These are phyloP conservation scores for Geotrichum europaeum DNA, from an alignment of 1,139 yeast genomes.

Conservation along the genomic window DNA sequence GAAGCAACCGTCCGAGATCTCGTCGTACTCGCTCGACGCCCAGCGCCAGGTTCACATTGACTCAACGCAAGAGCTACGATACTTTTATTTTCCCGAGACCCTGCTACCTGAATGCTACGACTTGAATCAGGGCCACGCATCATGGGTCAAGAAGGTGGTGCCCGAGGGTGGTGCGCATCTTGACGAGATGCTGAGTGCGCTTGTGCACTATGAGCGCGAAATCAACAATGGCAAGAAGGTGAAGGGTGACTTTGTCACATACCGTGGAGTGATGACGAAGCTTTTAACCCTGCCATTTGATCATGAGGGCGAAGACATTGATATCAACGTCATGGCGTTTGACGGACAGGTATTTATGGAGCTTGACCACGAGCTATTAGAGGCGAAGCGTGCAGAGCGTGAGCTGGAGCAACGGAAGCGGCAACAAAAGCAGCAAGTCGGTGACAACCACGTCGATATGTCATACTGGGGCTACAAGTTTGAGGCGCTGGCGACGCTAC, in stretches of 20 bases:
- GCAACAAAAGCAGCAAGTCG: conserved; percentile 20
- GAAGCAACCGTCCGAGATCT: conserved; percentile 71
- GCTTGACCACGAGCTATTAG: conserved; percentile 44
- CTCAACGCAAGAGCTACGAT: conserved; percentile 46
- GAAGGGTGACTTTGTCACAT: conserved; percentile 65
- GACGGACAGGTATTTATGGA: conserved; percentile 87
- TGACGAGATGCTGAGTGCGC: conserved; percentile 50
- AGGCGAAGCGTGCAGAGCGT: conserved; percentile 2
- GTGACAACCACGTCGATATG: conserved; percentile 29
- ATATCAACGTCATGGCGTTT: conserved; percentile 54
- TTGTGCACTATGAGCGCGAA: conserved; percentile 49
- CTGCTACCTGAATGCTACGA: conserved; percentile 49
- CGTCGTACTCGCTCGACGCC: conserved; percentile 50
- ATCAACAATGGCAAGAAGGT: conserved; percentile 42
- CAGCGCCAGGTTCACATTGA: conserved; percentile 47
- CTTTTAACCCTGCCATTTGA: conserved; percentile 58
- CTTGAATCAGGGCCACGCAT: conserved; percentile 55
- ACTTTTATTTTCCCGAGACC: conserved; percentile 73
- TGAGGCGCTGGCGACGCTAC: conserved; percentile 69
- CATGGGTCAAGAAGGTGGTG: conserved; percentile 54
- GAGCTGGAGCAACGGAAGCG: conserved; percentile 23
- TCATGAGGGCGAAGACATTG: conserved; percentile 47
- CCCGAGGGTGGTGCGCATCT: conserved; percentile 44
- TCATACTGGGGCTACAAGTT: conserved; percentile 62
- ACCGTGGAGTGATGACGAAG: conserved; percentile 74